Conservation (phyloP, 345 rosid species). For the Pseudoturritis turrita region DNA sequence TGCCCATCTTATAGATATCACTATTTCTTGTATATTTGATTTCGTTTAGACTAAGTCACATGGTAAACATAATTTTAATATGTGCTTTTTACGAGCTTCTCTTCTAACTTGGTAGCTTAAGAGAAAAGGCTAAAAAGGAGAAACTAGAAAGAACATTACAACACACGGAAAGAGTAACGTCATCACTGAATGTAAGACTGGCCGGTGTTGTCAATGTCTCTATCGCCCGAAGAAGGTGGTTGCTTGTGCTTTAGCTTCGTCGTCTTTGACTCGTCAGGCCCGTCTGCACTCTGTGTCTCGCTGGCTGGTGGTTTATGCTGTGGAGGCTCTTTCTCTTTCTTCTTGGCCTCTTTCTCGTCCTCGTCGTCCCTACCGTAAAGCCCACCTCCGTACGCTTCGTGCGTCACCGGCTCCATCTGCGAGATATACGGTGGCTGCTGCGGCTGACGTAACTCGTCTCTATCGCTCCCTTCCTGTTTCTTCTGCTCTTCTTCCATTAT, state of each 20-base stretch:
- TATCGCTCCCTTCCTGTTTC: conserved; percentile 10
- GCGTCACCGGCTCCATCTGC: conserved; percentile 49
- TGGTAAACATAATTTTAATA: background rate
- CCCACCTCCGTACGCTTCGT: conserved; percentile 64
- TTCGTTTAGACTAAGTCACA: background rate
- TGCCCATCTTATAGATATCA: background rate
- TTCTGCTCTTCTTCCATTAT: conserved; percentile 36
- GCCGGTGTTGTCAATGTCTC: conserved; percentile 63
- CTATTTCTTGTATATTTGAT: background rate
- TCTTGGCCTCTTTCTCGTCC: background rate
- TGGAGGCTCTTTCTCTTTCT: background rate
- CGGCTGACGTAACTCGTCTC: conserved; percentile 10
- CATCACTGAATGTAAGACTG: conserved; percentile 59
- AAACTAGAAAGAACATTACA: background rate
- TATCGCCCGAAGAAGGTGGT: conserved; percentile 55
- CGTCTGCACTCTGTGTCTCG: conserved; percentile 61
- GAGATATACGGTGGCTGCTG: conserved; percentile 44
- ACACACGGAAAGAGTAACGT: background rate
- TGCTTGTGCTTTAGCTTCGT: conserved; percentile 40
- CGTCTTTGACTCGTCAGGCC: conserved; percentile 33
- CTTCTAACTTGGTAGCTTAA: too few species aligned
- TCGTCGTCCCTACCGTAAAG: conserved; percentile 48
- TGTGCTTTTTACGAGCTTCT: background rate
- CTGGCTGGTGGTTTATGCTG: conserved; percentile 43
- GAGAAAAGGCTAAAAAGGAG: background rate